Base-by-base conservation (phyloP, 805 yeast genomes). In the Barnettozyma siamensis region DNA sequence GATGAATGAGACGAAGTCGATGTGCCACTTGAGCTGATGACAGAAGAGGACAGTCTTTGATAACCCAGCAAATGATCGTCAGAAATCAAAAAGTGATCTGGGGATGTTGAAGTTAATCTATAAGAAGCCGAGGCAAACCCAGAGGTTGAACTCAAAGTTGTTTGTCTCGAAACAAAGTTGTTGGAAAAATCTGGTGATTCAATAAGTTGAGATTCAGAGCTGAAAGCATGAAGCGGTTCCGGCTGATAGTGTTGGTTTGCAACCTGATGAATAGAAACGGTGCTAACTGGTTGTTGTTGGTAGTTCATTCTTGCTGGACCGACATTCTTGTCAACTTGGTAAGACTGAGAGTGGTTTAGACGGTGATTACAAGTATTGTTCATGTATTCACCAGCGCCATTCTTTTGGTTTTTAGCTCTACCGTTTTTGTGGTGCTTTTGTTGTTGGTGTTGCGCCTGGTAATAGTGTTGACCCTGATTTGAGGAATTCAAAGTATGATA, bases 1-100 rank as follows among this genome's bases (percentile, higher is more conserved):
- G 37, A 35, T 16, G 37, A 38, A 31, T 36, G 31, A 19, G 46
- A 40, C 8, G 53, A 49, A 27, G 46, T 41, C 12, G 56, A 50
- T 5, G 45, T 48, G 18, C 49, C 45, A 17, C 55, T 53, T n/a
- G 58, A 50, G 15, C 55, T 49, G 31, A 41, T 41, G 16, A 51
- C 48, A 9, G 57, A 53, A 3, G 55, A 46, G 3, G 57, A 54
- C 40, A 54, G 36, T 30, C 31, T 45, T 6, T 40, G 33, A 13
- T 38, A 23, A 19, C 46, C 17, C n/a, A 37, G n/a, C 5, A 17
- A 35, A 26, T 46, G 29, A 12, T 52, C 54, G 16, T 54, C 57
- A 30, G 35, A 23, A 12, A 27, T 12, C 16, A 17, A 23, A 31
- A 47, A 46, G 35, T 41, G 43, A 34, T 50, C 58, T 11, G 54